Evolutionary conservation across 495 filamentous ascomycete genomes (phyloP).

Genomic region (Hyaloscypha finlandica): DNA sequence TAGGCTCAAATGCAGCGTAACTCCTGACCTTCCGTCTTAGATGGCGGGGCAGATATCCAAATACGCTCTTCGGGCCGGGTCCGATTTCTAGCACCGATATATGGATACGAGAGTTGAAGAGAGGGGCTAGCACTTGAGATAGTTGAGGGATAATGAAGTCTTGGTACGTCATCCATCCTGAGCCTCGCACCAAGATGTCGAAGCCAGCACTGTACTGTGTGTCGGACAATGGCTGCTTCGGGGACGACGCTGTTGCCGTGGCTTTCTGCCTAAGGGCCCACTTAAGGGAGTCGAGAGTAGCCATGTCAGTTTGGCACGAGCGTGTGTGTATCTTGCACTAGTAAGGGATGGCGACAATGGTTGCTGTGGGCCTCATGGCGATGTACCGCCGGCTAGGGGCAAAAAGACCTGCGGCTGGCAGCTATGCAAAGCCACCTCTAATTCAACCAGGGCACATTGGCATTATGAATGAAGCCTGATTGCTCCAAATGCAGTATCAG

Average conservation of each 20-base stretch:
- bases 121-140: constrained; percentile 45
- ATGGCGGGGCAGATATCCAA: constrained; percentile 50
- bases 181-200: constrained; percentile 46
- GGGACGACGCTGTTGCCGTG: constrained; percentile 33
- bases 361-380: constrained; percentile 22
- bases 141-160: constrained; percentile 62
- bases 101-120: constrained; percentile 47
- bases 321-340: constrained; percentile 21
- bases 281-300: constrained; percentile 53
- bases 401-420: too few relatives aligned
- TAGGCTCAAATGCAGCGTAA: constrained; percentile 62
- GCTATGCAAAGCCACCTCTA: too few relatives aligned
- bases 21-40: constrained; percentile 48
- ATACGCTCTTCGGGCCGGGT: constrained; percentile 58
- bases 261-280: constrained; percentile 47
- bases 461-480: too few relatives aligned
- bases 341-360: constrained; percentile 27
- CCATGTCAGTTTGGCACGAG: constrained; percentile 44
- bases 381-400: too few relatives aligned
- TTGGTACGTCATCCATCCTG: constrained; percentile 50
- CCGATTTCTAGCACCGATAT: constrained; percentile 64
- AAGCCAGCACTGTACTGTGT: constrained; percentile 55
- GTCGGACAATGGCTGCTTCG: constrained; percentile 51
- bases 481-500: too few relatives aligned
- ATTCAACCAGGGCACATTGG: too few relatives aligned